These are phyloP conservation scores for Nemania diffusa DNA, from an alignment of 2,329 filamentous ascomycete species.

Conservation along the genomic window DNA sequence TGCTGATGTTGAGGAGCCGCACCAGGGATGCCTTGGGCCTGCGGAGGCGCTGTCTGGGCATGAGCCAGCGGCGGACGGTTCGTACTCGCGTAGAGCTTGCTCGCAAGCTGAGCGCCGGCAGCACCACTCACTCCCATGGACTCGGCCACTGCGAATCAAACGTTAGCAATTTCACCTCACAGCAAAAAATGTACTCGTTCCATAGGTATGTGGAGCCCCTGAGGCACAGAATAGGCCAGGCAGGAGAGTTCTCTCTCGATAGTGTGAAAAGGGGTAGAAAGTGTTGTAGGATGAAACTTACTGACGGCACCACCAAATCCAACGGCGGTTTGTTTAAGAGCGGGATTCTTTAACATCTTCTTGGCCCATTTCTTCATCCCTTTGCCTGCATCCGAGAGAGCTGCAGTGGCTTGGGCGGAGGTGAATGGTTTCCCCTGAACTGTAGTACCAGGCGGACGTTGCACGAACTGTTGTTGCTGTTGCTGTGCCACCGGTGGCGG, in stretches of 20 bases:
- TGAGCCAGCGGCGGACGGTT: constrained; percentile 32
- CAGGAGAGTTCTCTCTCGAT: constrained; percentile 34
- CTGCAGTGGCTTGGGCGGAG: constrained; percentile 39
- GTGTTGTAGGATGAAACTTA: constrained; percentile 28
- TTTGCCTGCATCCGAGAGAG: constrained; percentile 42
- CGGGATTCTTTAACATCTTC: constrained; percentile 44
- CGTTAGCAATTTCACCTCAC: constrained; percentile 15
- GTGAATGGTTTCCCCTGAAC: constrained; percentile 38
- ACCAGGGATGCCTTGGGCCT: constrained; percentile 22
- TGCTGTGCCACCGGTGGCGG: constrained; percentile 20
- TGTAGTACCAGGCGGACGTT: constrained; percentile 27
- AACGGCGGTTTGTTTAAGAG: constrained; percentile 43
- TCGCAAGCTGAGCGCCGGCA: constrained; percentile 33
- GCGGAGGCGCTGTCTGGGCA: constrained; percentile 34
- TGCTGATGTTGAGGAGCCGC: constrained; percentile 14
- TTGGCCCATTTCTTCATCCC: constrained; percentile 49
- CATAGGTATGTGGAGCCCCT: constrained; percentile 25
- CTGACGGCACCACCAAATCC: constrained; percentile 41
- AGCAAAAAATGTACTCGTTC: constrained; percentile 16
- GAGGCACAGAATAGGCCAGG: constrained; percentile 19
- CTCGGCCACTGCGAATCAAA: constrained; percentile 27
- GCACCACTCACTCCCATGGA: constrained; percentile 29
- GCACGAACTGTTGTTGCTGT: constrained; percentile 12
- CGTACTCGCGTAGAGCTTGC: constrained; percentile 17
- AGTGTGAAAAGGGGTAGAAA: not conserved